A percentile compares a stretch with the other conserved stretches of the same genome.
phyloP scores from a whole-genome alignment of 2,329 filamentous ascomycete species.

The Neocucurbitaria cava region DNA sequence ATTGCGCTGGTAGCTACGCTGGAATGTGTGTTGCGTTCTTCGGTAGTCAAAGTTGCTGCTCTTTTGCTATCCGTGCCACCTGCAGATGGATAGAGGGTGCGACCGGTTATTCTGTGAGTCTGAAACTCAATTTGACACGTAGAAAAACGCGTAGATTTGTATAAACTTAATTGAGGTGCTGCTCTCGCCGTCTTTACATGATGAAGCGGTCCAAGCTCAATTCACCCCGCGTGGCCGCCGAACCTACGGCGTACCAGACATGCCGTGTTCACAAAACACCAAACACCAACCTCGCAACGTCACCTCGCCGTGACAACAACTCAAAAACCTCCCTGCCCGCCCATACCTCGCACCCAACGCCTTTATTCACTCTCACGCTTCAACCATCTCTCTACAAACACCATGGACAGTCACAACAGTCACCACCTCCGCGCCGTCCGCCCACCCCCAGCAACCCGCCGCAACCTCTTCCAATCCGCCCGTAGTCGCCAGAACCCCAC shows the following conservation, averaged over 20 bases:
- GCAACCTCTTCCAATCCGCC: conserved; percentile 36
- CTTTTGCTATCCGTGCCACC: not conserved
- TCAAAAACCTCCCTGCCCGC: too few species aligned
- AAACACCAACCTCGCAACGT: not conserved
- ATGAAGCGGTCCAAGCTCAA: not conserved
- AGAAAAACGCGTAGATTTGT: not conserved
- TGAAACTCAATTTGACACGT: not conserved
- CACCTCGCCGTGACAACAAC: not conserved
- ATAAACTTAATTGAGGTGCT: not conserved
- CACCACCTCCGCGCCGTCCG: conserved; percentile 35
- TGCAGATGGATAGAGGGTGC: not conserved
- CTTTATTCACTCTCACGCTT: not conserved
- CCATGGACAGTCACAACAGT: conserved; percentile 20
- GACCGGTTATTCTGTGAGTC: not conserved
- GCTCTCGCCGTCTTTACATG: not conserved
- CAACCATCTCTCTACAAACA: conserved; percentile 6
- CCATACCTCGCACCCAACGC: too few species aligned
- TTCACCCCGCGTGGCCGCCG: conserved; percentile 9
- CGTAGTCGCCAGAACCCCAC: conserved; percentile 34
- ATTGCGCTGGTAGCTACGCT: not conserved
- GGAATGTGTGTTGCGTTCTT: not conserved
- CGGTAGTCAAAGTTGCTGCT: not conserved
- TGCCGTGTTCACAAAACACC: not conserved
- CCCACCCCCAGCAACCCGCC: conserved; percentile 34
- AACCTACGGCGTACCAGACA: conserved; percentile 14